Percentiles rank a stretch among this genome's conserved stretches.
phyloP scores from a whole-genome alignment of 169 alveolate genomes.

The Cryptosporidium andersoni region DNA sequence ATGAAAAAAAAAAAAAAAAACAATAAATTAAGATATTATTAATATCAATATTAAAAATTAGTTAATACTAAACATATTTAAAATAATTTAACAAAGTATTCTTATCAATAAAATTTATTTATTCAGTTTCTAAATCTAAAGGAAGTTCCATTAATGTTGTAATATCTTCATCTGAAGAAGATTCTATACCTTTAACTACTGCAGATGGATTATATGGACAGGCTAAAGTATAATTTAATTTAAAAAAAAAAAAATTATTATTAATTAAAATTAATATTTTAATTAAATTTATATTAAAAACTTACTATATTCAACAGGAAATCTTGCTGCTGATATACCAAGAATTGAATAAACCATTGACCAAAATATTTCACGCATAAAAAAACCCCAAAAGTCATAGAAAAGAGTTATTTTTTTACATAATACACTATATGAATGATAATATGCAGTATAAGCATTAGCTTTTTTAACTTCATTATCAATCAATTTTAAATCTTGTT shows the following conservation, averaged over 20 bases:
- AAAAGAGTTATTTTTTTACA: conserved; percentile 10
- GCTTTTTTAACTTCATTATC: too few species aligned
- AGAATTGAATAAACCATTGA: not conserved
- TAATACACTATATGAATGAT: conserved; percentile 17
- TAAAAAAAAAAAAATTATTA: conserved; percentile 1
- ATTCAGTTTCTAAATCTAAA: not conserved
- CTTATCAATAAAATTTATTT: not conserved
- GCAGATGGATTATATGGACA: not conserved
- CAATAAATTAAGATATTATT: too few species aligned
- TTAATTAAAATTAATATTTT: not conserved
- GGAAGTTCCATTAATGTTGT: conserved; percentile 45
- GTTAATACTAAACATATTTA: too few species aligned
- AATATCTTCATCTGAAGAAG: conserved; percentile 22
- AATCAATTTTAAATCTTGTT: too few species aligned
- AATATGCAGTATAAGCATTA: conserved; percentile 1
- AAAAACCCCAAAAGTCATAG: conserved; percentile 29
- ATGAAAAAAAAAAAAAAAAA: too few species aligned
- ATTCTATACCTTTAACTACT: not conserved
- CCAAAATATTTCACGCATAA: conserved; percentile 43
- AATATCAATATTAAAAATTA: too few species aligned
- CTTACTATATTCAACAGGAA: conserved; percentile 46
- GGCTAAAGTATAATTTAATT: not conserved
- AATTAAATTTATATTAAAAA: not conserved
- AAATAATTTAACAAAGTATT: too few species aligned
- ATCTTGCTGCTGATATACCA: conserved; percentile 8